Conservation (phyloP, 176 grass and related monocot genomes). For the Puccinellia tenuiflora region DNA sequence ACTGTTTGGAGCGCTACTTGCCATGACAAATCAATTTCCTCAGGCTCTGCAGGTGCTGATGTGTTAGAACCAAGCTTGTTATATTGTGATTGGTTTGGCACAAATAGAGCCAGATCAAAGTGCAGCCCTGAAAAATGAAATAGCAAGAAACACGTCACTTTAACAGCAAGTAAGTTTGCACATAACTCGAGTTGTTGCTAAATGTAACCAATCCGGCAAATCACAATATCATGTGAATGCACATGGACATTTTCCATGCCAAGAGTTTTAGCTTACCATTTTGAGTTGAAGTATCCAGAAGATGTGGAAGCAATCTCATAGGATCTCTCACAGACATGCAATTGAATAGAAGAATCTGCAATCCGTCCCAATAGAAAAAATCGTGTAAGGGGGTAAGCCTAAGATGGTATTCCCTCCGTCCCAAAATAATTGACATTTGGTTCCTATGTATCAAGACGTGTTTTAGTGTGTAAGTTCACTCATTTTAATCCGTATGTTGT, state of each 20-base stretch:
- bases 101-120: conserved; percentile 83
- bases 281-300: conserved; percentile 59
- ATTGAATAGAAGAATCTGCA: conserved; percentile 93
- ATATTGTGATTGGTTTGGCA: conserved; percentile 88
- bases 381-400: background rate
- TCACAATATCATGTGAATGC: background rate
- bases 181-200: background rate
- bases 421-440: too few species aligned
- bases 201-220: background rate
- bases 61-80: conserved; percentile 76
- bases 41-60: conserved; percentile 65
- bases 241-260: background rate
- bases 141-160: background rate
- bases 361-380: conserved; percentile 10
- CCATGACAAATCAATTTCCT: conserved; percentile 88
- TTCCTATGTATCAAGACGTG: too few species aligned
- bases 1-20: conserved; percentile 70
- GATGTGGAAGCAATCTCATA: conserved; percentile 67
- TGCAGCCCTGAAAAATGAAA: conserved; percentile 50
- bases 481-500: too few species aligned
- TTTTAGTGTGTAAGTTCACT: too few species aligned
- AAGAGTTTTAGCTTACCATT: conserved; percentile 44
- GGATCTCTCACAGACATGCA: conserved; percentile 99
- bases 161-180: background rate
- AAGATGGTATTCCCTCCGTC: too few species aligned